Evolutionary conservation across 495 filamentous ascomycete genomes (phyloP), one percentile per base, ranked within the genome.

Genomic region (Penicilliopsis zonata): DNA sequence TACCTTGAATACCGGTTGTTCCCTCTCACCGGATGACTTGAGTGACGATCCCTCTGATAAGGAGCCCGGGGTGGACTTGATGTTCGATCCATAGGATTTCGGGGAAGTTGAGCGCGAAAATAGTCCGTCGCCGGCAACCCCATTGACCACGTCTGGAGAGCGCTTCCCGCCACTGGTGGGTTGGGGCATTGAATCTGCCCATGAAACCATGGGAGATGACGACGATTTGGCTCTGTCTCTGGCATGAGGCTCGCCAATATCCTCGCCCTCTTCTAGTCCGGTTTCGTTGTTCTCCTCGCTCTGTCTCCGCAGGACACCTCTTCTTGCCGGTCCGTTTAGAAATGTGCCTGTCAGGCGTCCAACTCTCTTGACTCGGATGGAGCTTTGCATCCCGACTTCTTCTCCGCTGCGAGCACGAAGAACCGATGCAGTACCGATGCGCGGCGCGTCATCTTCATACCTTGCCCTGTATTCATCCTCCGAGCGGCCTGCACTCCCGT

Each of bases 291-390:
- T 76, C 26, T 86, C 82, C 24, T 86, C 81, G 38, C 78, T 84
- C 49, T 82, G 78, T 31, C 80, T 68, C 36, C 79, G 64, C 37
- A 70, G 44, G 12, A 78, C 70, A 9, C 80, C 81, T 38, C 82
- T 62, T 35, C 82, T 70, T 13, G 79, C 80, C 6, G 82, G 80
- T 1, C 80, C 80, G 36, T 75, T 83, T 14, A 86, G 57, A 42
- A 84, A 86, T 36, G 67, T 73, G 1, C 82, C 82, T 6, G 78
- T 72, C 4, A 77, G 56, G 41, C 81, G 80, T 10, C 72, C 76
- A 18, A 83, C 67, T 40, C 78, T 64, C 53, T 82, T 85, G n/a
- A 81, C 57, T 1, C 81, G 72, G 55, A 82, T 60, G 12, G 80
- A 81, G 46, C 74, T 78, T 37, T 76, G 79, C 0, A 72, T 53